Percentiles rank a stretch among this genome's conserved stretches.
Conservation (phyloP, 2,329 filamentous ascomycete genomes). For the Clarireedia homoeocarpa region DNA sequence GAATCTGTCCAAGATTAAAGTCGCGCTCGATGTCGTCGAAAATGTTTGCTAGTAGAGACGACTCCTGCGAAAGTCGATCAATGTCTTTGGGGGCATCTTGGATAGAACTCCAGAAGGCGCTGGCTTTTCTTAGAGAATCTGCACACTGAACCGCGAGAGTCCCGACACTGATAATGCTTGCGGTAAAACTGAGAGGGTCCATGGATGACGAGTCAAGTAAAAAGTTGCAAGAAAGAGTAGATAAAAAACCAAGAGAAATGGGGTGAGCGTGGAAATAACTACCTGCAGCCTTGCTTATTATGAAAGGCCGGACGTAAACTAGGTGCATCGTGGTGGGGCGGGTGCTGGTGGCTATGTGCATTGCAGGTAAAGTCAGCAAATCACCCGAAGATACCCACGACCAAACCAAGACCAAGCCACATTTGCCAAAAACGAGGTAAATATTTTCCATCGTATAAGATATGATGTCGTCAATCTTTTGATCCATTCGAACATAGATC, state of each 20-base stretch:
- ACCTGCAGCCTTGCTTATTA: too few relatives aligned
- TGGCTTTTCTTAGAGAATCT: slow-evolving; percentile 7
- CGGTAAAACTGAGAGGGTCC: slow-evolving; percentile 5
- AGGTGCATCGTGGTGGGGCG: background rate
- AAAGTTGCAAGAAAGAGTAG: too few relatives aligned
- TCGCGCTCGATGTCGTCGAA: slow-evolving; percentile 3
- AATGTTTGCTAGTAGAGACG: slow-evolving; percentile 5
- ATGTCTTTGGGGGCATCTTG: slow-evolving; percentile 13
- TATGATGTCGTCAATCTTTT: too few relatives aligned
- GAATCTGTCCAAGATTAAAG: background rate
- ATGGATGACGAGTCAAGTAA: background rate
- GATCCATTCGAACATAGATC: background rate
- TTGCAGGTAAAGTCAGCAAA: background rate
- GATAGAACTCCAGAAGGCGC: slow-evolving; percentile 11
- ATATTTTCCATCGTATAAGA: background rate
- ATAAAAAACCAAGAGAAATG: background rate
- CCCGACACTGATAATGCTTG: slow-evolving; percentile 10
- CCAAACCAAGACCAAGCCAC: background rate
- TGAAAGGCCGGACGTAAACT: background rate
- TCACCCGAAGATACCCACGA: background rate
- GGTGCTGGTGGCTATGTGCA: background rate
- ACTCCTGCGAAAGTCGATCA: slow-evolving; percentile 8
- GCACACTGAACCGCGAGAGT: slow-evolving; percentile 11
- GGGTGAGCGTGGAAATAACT: background rate
- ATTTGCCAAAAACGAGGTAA: background rate